These are phyloP conservation scores for Lasiodiplodia hormozganensis DNA, from an alignment of 2,329 filamentous ascomycete genomes.

Conservation along the genomic window DNA sequence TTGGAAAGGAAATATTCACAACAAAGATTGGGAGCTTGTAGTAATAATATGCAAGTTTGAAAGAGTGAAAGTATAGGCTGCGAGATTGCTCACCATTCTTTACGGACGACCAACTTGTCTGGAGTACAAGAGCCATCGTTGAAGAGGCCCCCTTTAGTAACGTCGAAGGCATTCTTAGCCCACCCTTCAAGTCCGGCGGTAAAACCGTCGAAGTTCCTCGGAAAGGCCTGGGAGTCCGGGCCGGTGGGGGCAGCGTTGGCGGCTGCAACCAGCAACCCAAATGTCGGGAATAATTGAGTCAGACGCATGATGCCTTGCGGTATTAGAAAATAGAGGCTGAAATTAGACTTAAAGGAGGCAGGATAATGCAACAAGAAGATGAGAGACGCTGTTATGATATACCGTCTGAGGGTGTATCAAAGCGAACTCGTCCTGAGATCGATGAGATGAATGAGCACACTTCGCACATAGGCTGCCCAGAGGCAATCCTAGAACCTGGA, in stretches of 20 bases:
- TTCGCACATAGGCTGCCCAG: not conserved
- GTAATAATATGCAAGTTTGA: not conserved
- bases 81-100: slow-evolving; percentile 20
- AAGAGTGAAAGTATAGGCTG: not conserved
- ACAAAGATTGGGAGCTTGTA: too few species aligned
- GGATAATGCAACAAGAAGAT: not conserved
- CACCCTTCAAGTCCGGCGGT: slow-evolving; percentile 7
- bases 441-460: not conserved
- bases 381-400: not conserved
- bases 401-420: not conserved
- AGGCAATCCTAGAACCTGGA: not conserved
- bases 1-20: too few species aligned
- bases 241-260: not conserved
- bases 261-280: slow-evolving; percentile 1
- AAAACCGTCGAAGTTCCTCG: not conserved
- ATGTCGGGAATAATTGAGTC: not conserved
- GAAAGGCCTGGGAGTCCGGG: not conserved
- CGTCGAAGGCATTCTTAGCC: slow-evolving; percentile 8
- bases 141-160: not conserved
- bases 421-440: not conserved
- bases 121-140: slow-evolving; percentile 3
- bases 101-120: slow-evolving; percentile 25
- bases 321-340: not conserved
- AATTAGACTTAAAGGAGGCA: not conserved
- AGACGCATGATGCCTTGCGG: not conserved